Evolutionary conservation across 768 basidiomycete genomes (phyloP).

Genomic region (Xanthoconium purpureum): DNA sequence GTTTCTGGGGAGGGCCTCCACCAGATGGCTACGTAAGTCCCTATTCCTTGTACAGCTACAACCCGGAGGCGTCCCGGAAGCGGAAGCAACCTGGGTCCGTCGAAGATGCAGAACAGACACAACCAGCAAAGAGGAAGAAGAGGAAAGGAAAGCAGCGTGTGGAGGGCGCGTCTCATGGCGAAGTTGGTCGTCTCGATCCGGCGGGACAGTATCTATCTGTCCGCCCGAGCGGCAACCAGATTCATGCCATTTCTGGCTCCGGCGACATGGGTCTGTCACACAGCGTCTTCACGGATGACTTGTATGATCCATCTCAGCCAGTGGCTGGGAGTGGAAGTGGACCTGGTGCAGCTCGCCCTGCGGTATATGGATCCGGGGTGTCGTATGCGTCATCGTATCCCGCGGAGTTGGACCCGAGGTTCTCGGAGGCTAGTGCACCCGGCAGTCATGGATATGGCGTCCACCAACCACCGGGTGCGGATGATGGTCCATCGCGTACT

Average conservation of each 20-base stretch:
- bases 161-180: slow-evolving; percentile 15
- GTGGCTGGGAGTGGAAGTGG: slow-evolving; percentile 17
- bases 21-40: slow-evolving; percentile 42
- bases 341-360: slow-evolving; percentile 16
- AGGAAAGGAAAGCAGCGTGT: slow-evolving; percentile 29
- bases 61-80: slow-evolving; percentile 32
- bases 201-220: neutral
- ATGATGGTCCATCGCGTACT: neutral
- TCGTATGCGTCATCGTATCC: slow-evolving; percentile 12
- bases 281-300: slow-evolving; percentile 5
- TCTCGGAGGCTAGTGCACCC: neutral
- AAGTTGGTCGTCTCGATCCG: neutral
- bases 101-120: slow-evolving; percentile 16
- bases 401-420: slow-evolving; percentile 12
- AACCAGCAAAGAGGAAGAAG: slow-evolving; percentile 24
- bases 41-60: slow-evolving; percentile 29
- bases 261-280: slow-evolving; percentile 19
- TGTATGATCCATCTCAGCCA: slow-evolving; percentile 18
- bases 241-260: slow-evolving; percentile 17
- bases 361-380: neutral
- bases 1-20: slow-evolving; percentile 45
- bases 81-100: slow-evolving; percentile 34
- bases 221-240: slow-evolving; percentile 11
- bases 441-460: neutral
- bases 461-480: neutral